Base-by-base conservation (phyloP, 371 early-diverging fungal genomes). In the Rhizopus stolonifer region DNA sequence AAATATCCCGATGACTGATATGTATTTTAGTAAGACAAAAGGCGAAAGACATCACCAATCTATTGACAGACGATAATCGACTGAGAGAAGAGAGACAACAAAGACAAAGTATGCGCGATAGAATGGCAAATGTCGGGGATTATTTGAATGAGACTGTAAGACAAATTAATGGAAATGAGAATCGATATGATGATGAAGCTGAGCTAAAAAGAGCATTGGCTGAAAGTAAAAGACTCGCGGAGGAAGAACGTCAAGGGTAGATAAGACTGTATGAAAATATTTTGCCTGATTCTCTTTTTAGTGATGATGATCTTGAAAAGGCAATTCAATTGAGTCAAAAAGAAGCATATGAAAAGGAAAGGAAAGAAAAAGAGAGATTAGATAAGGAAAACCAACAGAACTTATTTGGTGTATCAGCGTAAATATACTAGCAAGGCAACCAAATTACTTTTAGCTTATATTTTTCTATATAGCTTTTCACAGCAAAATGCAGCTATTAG, bases 21-120 rank as follows among this genome's bases (percentile, higher is more conserved):
- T 3, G 2, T 36, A 4, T 23, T 36, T 4, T 43, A 64, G 65
- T 64, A 10, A 91, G 95, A 32, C 87, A 93, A 62, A 93, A 92
- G 70, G 89, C 92, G 46, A 94, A 92, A 58, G 93, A 92, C 55
- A 82, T 96, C 36, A 89, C 93, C 5, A 75, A 80, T 15, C 69
- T 96, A 23, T 70, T 96, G 36, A 69, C 77, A 4, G 93, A 95
- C 56, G 93, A 91, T 8, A 65, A 80, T 10, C 81, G 86, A 19
- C 64, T 95, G 36, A 80, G 78, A 43, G 89, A 89, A 60, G 88
- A 84, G 54, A 83, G 94, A 62, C 49, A 59, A 13, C 57, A 56
- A 19, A 55, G 69, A 60, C 65, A 59, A 38, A 54, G 70, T 15
- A 74, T 77, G 57, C 50, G 67, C 15, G 74, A 77, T 59, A 71